Evolutionary conservation across 805 yeast species (phyloP), one percentile per base, ranked within the genome.

Genomic region (Yarrowia sp.): DNA sequence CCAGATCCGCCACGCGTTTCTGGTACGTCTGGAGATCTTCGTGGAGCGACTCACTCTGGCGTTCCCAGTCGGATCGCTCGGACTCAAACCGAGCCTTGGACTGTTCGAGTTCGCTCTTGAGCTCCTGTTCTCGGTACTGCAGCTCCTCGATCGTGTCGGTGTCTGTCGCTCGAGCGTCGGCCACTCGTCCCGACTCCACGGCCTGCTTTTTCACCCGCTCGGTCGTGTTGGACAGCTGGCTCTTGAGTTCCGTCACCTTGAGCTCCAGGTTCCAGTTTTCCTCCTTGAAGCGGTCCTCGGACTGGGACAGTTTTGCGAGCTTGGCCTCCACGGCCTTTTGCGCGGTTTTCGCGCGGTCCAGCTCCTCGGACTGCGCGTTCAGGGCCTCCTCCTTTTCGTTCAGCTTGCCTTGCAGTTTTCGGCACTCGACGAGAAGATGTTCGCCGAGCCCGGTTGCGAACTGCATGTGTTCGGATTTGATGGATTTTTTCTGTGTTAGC

Each of bases 191-290:
- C 20, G 72, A 67, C 53, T 72, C 76, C 14, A 69, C 70, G 61
- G 71, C 69, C 46, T 71, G 73, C 69, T 70, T 72, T 17, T 70
- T 73, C 66, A 70, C 68, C 12, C 70, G 67, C 34, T 71, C 76
- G 13, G 72, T 64, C 13, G 73, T 70, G 24, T 69, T 68, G n/a
- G 74, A 55, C 36, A 72, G 33, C 46, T 74, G 71, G 4, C 71
- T 68, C 43, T 69, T 69, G 13, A 73, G 71, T 52, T 76, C 76
- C 58, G 78, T 77, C 9, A 78, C 68, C 55, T 76, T 74, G 24
- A 75, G 70, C 61, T 77, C 79, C 40, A 79, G 72, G 47, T 77
- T 73, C 81, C 81, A 78, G 56, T 78, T 76, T 47, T 76, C 79
- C 24, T 76, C 78, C 44, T 75, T 73, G 69, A 70, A 72, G 12